Base-by-base conservation (phyloP, 768 basidiomycete species). In the Leucocoprinus birnbaumii region DNA sequence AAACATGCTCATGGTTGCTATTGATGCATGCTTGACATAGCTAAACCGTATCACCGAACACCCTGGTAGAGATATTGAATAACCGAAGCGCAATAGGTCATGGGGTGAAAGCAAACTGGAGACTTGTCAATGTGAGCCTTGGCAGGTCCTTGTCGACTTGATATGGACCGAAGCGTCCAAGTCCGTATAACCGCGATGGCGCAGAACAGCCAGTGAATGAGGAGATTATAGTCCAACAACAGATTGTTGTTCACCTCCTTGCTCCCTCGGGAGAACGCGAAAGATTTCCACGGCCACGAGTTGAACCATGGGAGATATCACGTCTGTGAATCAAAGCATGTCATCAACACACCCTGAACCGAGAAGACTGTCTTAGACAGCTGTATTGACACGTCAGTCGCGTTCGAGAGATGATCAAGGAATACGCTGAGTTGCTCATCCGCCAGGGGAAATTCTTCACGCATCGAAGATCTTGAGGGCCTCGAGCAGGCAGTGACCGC, bases 341-440 rank as follows among this genome's bases (percentile, higher is more conserved):
- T 18, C 27, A 53, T 37, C 51, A 53, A 22, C 31, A 19, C 42
- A 44, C 38, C 27, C 51, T 13, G 26, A 31, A 27, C 16, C 41
- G 35, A 42, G 43, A 22, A 31, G 40, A 21, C 19, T 24, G 18
- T 53, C 25, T 2, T 26, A 10, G 27, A 7, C 8, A 21, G 19
- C 22, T 44, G 43, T 21, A 22, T 45, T 53, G 51, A 53, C 51
- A 53, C 51, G 51, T 53, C 51, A 53, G 41, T 31, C 11, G 31
- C 11, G 31, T 5, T 31, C 5, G 31, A 26, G 14, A 31, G 51
- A 35, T 19, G 13, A 53, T 25, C 9, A 31, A 5, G 31, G 31
- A 31, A 11, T 31, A 31, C 31, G 31, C 31, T 11, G 31, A 31
- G 31, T 5, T n/a, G n/a, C n/a, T 31, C 31, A 31, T 31, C n/a